Conservation (phyloP, 441 rosid species). For the Eruca vesicaria region DNA sequence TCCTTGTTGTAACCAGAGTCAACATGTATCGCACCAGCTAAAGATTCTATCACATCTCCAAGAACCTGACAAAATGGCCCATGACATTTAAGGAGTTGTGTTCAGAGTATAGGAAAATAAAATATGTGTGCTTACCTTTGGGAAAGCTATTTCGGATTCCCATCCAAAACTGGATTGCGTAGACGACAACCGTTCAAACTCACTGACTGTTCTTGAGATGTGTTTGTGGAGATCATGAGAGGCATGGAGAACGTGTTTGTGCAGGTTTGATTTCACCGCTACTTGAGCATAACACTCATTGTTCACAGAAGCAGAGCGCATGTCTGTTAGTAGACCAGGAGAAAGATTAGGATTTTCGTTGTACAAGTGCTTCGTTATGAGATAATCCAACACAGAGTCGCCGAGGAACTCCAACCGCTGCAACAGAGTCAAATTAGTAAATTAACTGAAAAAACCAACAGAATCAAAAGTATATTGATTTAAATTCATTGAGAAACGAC, state of each 20-base stretch:
- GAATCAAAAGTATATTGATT: background rate
- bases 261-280: constrained; percentile 55
- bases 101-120: background rate
- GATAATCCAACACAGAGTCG: constrained; percentile 80
- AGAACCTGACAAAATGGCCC: constrained; percentile 56
- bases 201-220: constrained; percentile 38
- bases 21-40: constrained; percentile 85
- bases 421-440: background rate
- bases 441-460: background rate
- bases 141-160: constrained; percentile 71
- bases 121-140: constrained; percentile 55
- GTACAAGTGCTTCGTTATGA: constrained; percentile 61
- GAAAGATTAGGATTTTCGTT: constrained; percentile 55
- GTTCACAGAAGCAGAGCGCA: constrained; percentile 95
- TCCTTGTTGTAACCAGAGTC: constrained; percentile 75
- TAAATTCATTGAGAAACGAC: background rate
- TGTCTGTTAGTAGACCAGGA: constrained; percentile 77
- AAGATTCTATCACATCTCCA: constrained; percentile 87
- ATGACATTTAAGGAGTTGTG: background rate
- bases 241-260: constrained; percentile 65
- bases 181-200: constrained; percentile 35
- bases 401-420: constrained; percentile 98
- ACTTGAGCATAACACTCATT: constrained; percentile 78
- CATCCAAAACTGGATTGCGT: constrained; percentile 60
- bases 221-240: constrained; percentile 70